These are phyloP conservation scores for Monosporozyma aquatica DNA, from an alignment of 805 yeast genomes.

Conservation along the genomic window DNA sequence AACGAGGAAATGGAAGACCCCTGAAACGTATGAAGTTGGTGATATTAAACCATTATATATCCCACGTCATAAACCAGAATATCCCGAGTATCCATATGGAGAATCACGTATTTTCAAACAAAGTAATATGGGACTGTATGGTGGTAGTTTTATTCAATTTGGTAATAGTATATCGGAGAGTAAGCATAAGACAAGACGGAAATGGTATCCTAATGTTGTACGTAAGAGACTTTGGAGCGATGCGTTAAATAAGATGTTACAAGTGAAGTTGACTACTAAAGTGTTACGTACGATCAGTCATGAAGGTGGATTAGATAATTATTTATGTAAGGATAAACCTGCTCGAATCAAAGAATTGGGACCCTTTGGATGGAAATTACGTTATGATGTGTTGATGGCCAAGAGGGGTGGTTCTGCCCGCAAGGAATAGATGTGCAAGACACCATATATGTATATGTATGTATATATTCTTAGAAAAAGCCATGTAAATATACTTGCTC, in stretches of 20 bases:
- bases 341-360: constrained; percentile 92
- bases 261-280: constrained; percentile 60
- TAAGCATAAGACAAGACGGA: constrained; percentile 59
- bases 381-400: constrained; percentile 54
- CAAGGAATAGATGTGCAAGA: too few species aligned
- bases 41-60: constrained; percentile 41
- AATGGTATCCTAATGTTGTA: constrained; percentile 80
- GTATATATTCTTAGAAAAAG: constrained; percentile 5
- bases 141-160: constrained; percentile 71
- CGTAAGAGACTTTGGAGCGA: constrained; percentile 78
- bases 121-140: constrained; percentile 81
- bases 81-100: constrained; percentile 71
- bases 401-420: too few species aligned
- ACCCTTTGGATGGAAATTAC: constrained; percentile 81
- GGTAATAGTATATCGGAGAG: constrained; percentile 75
- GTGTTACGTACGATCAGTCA: constrained; percentile 80
- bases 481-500: constrained; percentile 1
- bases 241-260: constrained; percentile 47
- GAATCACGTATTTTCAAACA: constrained; percentile 71
- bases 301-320: constrained; percentile 93
- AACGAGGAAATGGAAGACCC: constrained; percentile 37
- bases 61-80: constrained; percentile 36
- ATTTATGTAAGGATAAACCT: constrained; percentile 74
- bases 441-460: constrained; percentile 14
- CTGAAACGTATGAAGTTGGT: constrained; percentile 42